Base-by-base conservation (phyloP, 805 yeast species). In the Peterozyma xylosa region DNA sequence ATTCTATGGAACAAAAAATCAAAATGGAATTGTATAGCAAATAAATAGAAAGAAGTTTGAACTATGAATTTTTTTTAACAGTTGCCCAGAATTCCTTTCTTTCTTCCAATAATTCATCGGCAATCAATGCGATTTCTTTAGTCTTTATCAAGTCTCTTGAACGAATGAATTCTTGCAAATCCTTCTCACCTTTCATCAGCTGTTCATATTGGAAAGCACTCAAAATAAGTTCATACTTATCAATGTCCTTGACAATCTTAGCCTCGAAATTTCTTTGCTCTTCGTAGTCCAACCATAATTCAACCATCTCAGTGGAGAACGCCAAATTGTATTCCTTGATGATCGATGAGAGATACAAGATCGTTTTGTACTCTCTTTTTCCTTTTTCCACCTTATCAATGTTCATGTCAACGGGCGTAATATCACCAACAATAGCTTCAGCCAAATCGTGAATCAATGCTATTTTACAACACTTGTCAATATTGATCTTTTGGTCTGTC, bases 401-500 rank as follows among this genome's bases (percentile, higher is more conserved):
- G 0, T 53, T 47, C 47, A 74, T 57, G 65, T 89, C 86, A 60
- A 76, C 63, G 54, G 99, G 93, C 2, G 96, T 89, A 41, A 91
- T 86, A 60, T 91, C 99, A 30, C 99, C 99, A 11, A 91, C 98
- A 29, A 91, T 67, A 3, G 90, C 63, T 68, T 91, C 99, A 10
- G 98, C 96, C 54, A 91, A 85, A 62, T 91, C 99, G 67, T 91
- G 99, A 30, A 89, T 80, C 35, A 89, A 68, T 1, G 96, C 89
- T 43, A 91, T 89, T 63, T 85, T 83, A 41, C 81, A 83, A 67
- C 96, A 88, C 53, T 77, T 77, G 47, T 75, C 72, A 21, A 75
- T 68, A 61, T 86, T 79, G 30, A 85, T 68, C 2, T 67, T 62
- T n/a, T 63, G 61, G 41, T 72, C 64, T 63, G 38, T 45, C 14